Evolutionary conservation across 257 asterid species (phyloP), one percentile per base, ranked within the genome.

Genomic region (Rubia yunnanensis): DNA sequence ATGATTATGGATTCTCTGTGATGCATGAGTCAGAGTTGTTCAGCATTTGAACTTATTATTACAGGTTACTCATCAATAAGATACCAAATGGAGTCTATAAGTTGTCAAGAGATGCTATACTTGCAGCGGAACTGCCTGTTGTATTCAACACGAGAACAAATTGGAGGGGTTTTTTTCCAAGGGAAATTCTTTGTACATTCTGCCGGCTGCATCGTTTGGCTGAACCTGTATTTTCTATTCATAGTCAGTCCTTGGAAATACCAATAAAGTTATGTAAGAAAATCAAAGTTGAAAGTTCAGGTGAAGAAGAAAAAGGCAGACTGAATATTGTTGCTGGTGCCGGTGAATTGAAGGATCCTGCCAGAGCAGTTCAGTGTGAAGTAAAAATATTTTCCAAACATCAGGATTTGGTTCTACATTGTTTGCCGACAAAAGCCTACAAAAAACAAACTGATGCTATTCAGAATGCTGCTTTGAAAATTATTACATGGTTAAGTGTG

Each of bases 81-180:
- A 83, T 77, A 60, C 99, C 99, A 55, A 74, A 81, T 71, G 97
- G 99, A 70, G 76, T 80, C 60, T 89, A 92, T 82, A 86, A 80
- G 77, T 67, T 88, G 70, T 86, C 95, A 35, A 84, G 99, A 78
- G 89, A 87, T 65, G 89, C 97, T 74, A 72, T 86, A 58, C 84
- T 87, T 79, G 83, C 86, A 30, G 91, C 94, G 10, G 86, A 89
- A 64, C 74, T 92, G 81, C 99, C 99, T 60, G 59, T 63, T 69
- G 78, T 79, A 67, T 88, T 76, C 75, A 84, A 95, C 18, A 75
- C 91, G 34, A 83, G 78, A 78, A 76, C 70, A 84, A 86, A 81
- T 60, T 92, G 99, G 97, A 86, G 87, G 85, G 97, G 96, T 60
- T 71, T 87, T 63, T 73, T 79, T 30, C 99, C 96, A 2, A 89